A percentile compares a stretch with the other conserved stretches of the same genome.
These are phyloP conservation scores for Cymodocea nodosa DNA, from an alignment of 116 monocot genomes.

Conservation along the genomic window DNA sequence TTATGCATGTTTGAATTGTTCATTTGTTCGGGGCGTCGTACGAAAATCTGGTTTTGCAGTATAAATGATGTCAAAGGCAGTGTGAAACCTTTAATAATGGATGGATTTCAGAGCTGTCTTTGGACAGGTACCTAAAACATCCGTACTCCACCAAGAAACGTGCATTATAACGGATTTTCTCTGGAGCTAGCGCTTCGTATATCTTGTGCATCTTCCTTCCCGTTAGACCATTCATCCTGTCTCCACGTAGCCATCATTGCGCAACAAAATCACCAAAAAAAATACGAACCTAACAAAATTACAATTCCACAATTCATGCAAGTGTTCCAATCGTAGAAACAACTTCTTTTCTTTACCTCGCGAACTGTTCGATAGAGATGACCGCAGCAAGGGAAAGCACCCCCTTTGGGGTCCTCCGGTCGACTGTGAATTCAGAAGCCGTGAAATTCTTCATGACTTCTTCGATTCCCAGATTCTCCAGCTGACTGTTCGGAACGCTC, in stretches of 20 bases:
- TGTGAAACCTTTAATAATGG: constrained; percentile 64
- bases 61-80: not conserved
- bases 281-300: too few species aligned
- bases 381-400: constrained; percentile 55
- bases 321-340: not conserved
- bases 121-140: constrained; percentile 82
- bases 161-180: constrained; percentile 40
- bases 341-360: constrained; percentile 26
- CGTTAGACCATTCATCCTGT: constrained; percentile 88
- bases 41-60: too few species aligned
- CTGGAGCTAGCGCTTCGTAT: constrained; percentile 54
- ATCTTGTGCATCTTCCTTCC: constrained; percentile 80
- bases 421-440: constrained; percentile 47
- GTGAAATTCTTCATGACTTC: constrained; percentile 24
- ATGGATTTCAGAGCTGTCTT: constrained; percentile 71
- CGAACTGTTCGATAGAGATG: constrained; percentile 81
- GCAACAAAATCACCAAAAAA: too few species aligned
- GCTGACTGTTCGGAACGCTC: not conserved
- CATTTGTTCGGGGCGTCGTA: too few species aligned
- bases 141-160: constrained; percentile 83
- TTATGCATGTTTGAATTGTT: too few species aligned
- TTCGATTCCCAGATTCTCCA: constrained; percentile 23
- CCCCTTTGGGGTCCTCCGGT: constrained; percentile 40
- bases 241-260: not conserved
- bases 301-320: too few species aligned